Evolutionary conservation across 1,284 basidiomycete genomes (phyloP), one percentile per base, ranked within the genome.

Genomic region (Tilletia indica): DNA sequence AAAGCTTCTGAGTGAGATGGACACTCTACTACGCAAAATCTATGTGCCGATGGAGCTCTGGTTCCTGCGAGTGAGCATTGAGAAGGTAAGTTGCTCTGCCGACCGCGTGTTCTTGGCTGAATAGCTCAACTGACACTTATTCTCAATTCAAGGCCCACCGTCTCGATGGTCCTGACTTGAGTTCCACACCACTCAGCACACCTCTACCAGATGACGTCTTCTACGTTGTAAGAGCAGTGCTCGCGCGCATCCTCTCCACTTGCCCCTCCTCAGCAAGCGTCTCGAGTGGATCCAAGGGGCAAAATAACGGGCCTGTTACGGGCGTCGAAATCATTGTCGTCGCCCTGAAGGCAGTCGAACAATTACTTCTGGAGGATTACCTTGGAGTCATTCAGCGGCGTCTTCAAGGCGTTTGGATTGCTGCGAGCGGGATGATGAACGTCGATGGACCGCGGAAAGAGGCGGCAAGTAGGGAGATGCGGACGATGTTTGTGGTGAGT

Each of bases 31-130:
- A 42, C 85, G 85, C 8, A 88, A 88, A 19, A 94, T 92, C 80
- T 98, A 97, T 81, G 87, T 91, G 49, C 94, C 95, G 0, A 87
- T 99, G 72, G 96, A 99, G 84, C 86, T 90, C 3, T 98, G 94
- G 94, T 97, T 95, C 84, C 88, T 91, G 19, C 89, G 92, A n/a
- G 90, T 89, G 12, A 91, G 90, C 71, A 90, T 97, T 66, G 92
- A 96, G 81, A 95, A 95, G 87, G 94, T 91, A 74, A 31, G 83
- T 70, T 56, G 56, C 47, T 51, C 47, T 19, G 70, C 58, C 21
- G 61, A n/a, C 36, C 49, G 39, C 56, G 63, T 31, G 58, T 56
- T 14, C 64, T 49, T 47, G 34, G 71, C 14, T 45, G 42, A 1
- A 51, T 34, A 47, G 48, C 64, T 72, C 73, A 67, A 38, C 61